Base-by-base conservation (phyloP, 495 filamentous ascomycete genomes). In the Hypoxylon rickii region DNA sequence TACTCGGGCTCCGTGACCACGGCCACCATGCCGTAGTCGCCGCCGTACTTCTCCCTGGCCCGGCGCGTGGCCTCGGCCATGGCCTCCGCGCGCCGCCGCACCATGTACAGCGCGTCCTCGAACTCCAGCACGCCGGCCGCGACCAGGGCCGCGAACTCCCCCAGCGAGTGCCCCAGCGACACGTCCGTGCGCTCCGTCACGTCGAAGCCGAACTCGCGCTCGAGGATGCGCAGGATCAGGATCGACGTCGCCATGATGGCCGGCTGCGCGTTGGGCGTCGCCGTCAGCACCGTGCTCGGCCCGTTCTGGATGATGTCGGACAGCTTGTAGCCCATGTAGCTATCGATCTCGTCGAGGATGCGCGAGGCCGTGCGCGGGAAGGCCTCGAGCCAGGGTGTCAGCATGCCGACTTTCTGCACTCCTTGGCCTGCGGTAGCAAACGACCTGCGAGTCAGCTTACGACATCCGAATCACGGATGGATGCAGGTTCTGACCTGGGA, bases 231-330 rank as follows among this genome's bases (percentile, higher is more conserved):
- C 26, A 97, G 83, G 57, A 97, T 96, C 18, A 96, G 76, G 62
- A 97, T 82, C 18, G 89, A 95, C 3, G 90, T 90, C 11, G 92
- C 89, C 87, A 98, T 93, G 70, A 97, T 94, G 40, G 94, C 93
- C 0, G 94, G 94, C 71, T 98, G 94, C 7, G 94, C 87, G 65
- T 96, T 90, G 51, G 86, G 83, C 10, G 94, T 97, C 41, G 82
- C 80, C 31, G 89, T 93, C 51, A 98, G 80, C 15, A 75, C 75
- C 16, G 81, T 80, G 58, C 86, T 86, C 0, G 94, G 89, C 0
- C 94, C 93, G 1, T 89, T 74, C 26, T 83, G 80, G 61, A 98
- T 96, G 48, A 93, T 80, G n/a, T 77, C 74, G 26, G 89, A 89
- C 19, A 96, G 75, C 61, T 79, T 75, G 57, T 86, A 81, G 37